Evolutionary conservation across 805 yeast genomes (phyloP).

Genomic region (Saturnispora serradocipensis): DNA sequence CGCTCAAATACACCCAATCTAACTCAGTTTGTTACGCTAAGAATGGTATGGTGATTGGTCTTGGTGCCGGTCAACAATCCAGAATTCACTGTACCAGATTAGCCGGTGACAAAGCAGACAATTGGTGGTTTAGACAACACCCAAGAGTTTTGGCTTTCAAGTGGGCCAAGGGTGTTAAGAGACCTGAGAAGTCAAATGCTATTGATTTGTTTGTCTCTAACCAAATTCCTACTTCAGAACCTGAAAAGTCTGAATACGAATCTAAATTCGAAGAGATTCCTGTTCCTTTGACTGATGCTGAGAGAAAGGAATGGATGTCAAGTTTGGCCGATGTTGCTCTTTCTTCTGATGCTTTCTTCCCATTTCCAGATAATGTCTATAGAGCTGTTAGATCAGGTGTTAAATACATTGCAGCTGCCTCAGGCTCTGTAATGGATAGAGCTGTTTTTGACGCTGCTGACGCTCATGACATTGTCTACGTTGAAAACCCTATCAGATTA

Average conservation of each 20-base stretch:
- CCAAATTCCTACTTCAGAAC: constrained; percentile 85
- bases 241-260: constrained; percentile 88
- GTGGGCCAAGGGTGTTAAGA: constrained; percentile 97
- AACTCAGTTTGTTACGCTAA: constrained; percentile 98
- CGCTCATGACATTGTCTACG: constrained; percentile 79
- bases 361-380: constrained; percentile 98
- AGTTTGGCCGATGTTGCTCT: constrained; percentile 81
- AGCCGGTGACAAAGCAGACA: constrained; percentile 99
- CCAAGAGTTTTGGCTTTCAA: constrained; percentile 86
- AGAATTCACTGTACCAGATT: constrained; percentile 98
- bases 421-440: constrained; percentile 96
- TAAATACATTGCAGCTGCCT: constrained; percentile 90
- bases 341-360: constrained; percentile 98
- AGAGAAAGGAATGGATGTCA: constrained; percentile 79
- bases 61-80: constrained; percentile 99
- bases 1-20: constrained; percentile 95
- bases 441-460: constrained; percentile 96
- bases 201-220: constrained; percentile 88
- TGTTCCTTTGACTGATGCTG: constrained; percentile 68
- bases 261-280: constrained; percentile 82
- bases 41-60: constrained; percentile 98
- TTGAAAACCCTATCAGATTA: constrained; percentile 93
- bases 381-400: constrained; percentile 97
- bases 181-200: constrained; percentile 97
- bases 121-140: constrained; percentile 99